Conservation (phyloP, 2,329 filamentous ascomycete species). For the Penicillium paneum region DNA sequence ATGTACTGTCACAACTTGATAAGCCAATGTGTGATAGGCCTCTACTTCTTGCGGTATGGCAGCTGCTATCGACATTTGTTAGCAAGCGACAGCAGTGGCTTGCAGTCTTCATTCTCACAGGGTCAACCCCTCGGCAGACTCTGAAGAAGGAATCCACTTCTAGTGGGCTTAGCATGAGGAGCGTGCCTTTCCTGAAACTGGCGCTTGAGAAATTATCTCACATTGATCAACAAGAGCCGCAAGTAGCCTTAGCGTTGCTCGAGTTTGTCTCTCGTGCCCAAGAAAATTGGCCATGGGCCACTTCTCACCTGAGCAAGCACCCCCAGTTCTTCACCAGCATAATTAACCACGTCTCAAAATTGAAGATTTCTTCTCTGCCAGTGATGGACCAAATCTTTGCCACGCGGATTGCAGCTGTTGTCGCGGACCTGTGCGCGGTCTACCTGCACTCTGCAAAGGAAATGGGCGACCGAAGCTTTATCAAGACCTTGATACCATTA, state of each 20-base stretch:
- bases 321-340: constrained; percentile 69
- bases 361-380: constrained; percentile 53
- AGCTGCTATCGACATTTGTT: constrained; percentile 79
- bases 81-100: constrained; percentile 94
- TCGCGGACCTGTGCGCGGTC: constrained; percentile 86
- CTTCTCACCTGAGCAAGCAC: constrained; percentile 73
- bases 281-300: constrained; percentile 94
- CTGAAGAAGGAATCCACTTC: constrained; percentile 52
- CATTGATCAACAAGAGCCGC: constrained; percentile 62
- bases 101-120: constrained; percentile 86
- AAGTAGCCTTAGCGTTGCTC: constrained; percentile 70
- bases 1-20: constrained; percentile 72
- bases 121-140: constrained; percentile 75
- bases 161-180: constrained; percentile 50
- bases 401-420: constrained; percentile 71
- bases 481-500: constrained; percentile 69
- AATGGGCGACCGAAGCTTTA: constrained; percentile 63
- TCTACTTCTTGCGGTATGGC: constrained; percentile 72
- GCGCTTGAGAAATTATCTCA: constrained; percentile 68
- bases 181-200: constrained; percentile 67
- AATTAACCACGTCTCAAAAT: constrained; percentile 64
- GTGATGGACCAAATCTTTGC: constrained; percentile 52
- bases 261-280: constrained; percentile 86
- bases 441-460: constrained; percentile 84
- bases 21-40: constrained; percentile 65